Conservation (phyloP, 2,329 filamentous ascomycete genomes). For the Pseudogymnoascus sp. region DNA sequence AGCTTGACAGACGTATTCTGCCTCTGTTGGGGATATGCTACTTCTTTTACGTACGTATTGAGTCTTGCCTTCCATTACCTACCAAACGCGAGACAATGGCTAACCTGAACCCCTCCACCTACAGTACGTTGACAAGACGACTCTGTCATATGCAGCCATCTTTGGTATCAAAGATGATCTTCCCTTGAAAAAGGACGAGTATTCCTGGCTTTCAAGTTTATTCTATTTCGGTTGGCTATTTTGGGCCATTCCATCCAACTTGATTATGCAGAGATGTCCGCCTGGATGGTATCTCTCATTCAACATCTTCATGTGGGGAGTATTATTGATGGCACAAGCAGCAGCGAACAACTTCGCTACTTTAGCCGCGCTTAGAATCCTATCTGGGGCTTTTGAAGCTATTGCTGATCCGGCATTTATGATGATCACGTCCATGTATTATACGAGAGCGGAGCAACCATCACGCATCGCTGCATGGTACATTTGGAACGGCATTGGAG, state of each 20-base stretch:
- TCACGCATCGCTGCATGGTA: slow-evolving; percentile 23
- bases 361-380: slow-evolving; percentile 19
- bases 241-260: slow-evolving; percentile 24
- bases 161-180: slow-evolving; percentile 52
- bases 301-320: slow-evolving; percentile 1
- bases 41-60: slow-evolving; percentile 9
- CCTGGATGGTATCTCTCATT: slow-evolving; percentile 25
- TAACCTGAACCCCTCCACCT: background rate
- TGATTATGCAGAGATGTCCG: slow-evolving; percentile 26
- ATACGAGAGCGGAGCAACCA: slow-evolving; percentile 26
- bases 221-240: slow-evolving; percentile 24
- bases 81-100: background rate
- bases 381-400: slow-evolving; percentile 20
- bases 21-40: slow-evolving; percentile 34
- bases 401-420: slow-evolving; percentile 26
- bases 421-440: slow-evolving; percentile 28
- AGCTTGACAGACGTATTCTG: slow-evolving; percentile 33
- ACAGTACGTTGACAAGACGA: slow-evolving; percentile 44
- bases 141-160: slow-evolving; percentile 48
- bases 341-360: slow-evolving; percentile 15
- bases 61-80: background rate
- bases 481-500: slow-evolving; percentile 12
- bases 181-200: background rate
- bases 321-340: slow-evolving; percentile 8
- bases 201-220: background rate